A percentile compares a stretch with the other conserved stretches of the same genome.
Evolutionary conservation across 306 rosid species (phyloP).

Genomic region (Cucurbita argyrosperma): DNA sequence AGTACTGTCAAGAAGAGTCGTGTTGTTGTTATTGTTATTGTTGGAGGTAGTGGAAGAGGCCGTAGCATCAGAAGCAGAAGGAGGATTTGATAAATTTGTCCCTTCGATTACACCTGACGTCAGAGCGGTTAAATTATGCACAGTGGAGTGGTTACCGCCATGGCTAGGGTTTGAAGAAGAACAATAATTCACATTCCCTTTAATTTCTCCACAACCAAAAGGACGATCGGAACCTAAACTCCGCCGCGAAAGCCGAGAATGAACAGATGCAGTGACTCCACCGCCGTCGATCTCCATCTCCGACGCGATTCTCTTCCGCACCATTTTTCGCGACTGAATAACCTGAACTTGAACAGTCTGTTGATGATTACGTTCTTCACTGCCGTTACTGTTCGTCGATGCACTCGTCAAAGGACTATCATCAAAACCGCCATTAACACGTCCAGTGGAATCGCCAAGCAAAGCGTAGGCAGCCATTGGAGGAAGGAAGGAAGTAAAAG

Average conservation of each 20-base stretch:
- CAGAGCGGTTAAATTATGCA: constrained; percentile 24
- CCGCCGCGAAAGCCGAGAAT: constrained; percentile 39
- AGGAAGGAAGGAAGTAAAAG: not conserved
- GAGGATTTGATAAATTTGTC: constrained; percentile 15
- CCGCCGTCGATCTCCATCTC: constrained; percentile 45
- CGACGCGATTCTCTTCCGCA: constrained; percentile 80
- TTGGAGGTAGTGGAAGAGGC: not conserved
- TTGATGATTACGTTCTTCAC: not conserved
- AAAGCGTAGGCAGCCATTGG: constrained; percentile 56
- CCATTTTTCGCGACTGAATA: constrained; percentile 16
- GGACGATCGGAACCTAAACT: not conserved
- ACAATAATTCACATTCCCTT: not conserved
- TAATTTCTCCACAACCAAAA: not conserved
- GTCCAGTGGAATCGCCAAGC: constrained; percentile 19
- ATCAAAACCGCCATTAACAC: constrained; percentile 3
- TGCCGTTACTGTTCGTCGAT: not conserved
- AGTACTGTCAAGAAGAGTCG: constrained; percentile 6
- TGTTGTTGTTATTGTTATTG: not conserved
- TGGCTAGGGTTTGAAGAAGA: constrained; percentile 7
- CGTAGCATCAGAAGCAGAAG: not conserved
- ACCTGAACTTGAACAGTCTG: not conserved
- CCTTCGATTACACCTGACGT: constrained; percentile 31
- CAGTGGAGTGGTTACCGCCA: constrained; percentile 75
- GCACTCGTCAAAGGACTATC: not conserved
- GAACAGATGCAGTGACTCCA: not conserved